Evolutionary conservation across 225 moss, liverwort and hornwort genomes (phyloP).

Genomic region (Physcomitrellopsis africana): DNA sequence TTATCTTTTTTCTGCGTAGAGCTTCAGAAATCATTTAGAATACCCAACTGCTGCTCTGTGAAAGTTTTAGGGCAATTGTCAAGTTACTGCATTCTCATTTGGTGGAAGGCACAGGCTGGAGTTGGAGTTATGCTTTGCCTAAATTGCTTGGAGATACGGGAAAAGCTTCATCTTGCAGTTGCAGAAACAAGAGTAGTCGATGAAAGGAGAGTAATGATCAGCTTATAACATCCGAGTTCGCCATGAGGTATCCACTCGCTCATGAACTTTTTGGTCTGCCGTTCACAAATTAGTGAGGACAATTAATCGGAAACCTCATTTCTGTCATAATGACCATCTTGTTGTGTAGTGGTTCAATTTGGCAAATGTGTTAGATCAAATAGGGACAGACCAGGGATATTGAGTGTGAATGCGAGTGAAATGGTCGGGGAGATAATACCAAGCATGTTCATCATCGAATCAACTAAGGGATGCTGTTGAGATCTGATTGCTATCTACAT

Average conservation of each 20-base stretch:
- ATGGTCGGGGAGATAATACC: neutral
- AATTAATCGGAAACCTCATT: neutral
- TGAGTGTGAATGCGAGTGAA: neutral
- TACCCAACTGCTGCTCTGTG: neutral
- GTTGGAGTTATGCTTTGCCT: neutral
- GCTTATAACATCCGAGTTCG: neutral
- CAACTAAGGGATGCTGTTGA: constrained; percentile 1
- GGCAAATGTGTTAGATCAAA: constrained; percentile 2
- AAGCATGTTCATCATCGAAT: constrained; percentile 13
- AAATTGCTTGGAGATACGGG: constrained; percentile 12
- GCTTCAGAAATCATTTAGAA: constrained; percentile 3
- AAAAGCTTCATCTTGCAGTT: constrained; percentile 15
- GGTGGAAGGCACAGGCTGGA: constrained; percentile 12
- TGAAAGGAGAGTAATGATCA: constrained; percentile 14
- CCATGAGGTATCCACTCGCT: constrained; percentile 22
- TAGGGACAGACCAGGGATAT: neutral
- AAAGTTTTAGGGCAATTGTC: neutral
- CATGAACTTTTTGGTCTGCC: constrained; percentile 5
- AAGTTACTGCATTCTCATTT: neutral
- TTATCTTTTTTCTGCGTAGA: neutral
- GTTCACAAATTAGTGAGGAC: neutral
- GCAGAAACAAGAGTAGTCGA: constrained; percentile 11
- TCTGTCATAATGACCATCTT: neutral
- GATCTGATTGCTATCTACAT: constrained; percentile 29
- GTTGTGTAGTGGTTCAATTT: neutral